These are phyloP conservation scores for Kurtzmaniella quercitrusa DNA, from an alignment of 1,139 yeast genomes.

Conservation along the genomic window DNA sequence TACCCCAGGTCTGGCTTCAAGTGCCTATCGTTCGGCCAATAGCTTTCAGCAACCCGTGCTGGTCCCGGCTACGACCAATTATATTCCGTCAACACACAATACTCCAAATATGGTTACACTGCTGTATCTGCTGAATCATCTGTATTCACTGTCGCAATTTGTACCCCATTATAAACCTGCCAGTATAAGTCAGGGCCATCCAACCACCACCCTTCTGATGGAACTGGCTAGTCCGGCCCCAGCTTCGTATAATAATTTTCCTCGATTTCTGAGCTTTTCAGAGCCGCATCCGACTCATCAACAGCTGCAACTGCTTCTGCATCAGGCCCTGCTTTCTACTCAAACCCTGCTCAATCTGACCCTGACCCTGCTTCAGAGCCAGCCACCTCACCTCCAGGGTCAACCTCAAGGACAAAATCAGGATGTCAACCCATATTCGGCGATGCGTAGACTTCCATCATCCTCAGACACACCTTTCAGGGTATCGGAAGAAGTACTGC, in stretches of 20 bases:
- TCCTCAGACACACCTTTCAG: background rate
- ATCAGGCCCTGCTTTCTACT: background rate
- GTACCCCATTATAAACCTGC: slow-evolving; percentile 14
- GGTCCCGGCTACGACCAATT: slow-evolving; percentile 18
- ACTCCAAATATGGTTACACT: slow-evolving; percentile 53
- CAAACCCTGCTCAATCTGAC: slow-evolving; percentile 3
- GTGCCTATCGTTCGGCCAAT: background rate
- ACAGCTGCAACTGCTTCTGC: slow-evolving; percentile 2
- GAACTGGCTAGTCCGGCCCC: slow-evolving; percentile 36
- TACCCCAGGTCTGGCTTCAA: background rate
- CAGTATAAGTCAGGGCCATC: slow-evolving; percentile 31
- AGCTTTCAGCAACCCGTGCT: slow-evolving; percentile 5
- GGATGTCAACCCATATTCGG: slow-evolving; percentile 5
- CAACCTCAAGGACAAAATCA: slow-evolving; percentile 6
- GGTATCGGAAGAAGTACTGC: slow-evolving; percentile 5
- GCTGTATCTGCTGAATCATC: slow-evolving; percentile 41
- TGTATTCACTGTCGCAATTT: slow-evolving; percentile 3
- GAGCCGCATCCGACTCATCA: background rate
- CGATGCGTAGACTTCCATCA: slow-evolving; percentile 5
- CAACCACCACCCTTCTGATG: slow-evolving; percentile 47
- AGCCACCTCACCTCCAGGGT: slow-evolving; percentile 3
- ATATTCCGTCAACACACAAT: slow-evolving; percentile 47
- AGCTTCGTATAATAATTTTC: slow-evolving; percentile 6
- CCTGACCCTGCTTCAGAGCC: slow-evolving; percentile 1
- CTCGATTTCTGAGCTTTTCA: slow-evolving; percentile 6